These are phyloP conservation scores for Albifimbria verrucaria DNA, from an alignment of 2,329 filamentous ascomycete species.

Conservation along the genomic window DNA sequence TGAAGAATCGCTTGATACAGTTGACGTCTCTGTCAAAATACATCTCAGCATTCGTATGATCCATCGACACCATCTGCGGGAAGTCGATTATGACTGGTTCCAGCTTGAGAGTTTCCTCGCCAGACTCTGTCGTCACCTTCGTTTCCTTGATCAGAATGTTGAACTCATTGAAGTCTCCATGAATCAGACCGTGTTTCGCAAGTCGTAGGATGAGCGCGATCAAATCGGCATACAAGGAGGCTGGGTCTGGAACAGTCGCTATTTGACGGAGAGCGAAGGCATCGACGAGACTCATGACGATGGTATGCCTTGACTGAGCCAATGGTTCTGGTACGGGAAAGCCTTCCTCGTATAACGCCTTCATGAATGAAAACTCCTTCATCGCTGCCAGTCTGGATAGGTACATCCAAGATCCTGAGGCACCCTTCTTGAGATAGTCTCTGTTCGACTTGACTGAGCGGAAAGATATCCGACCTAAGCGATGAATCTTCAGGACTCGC, in stretches of 20 bases:
- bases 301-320: slow-evolving; percentile 87
- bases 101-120: slow-evolving; percentile 45
- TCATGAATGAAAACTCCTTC: slow-evolving; percentile 95
- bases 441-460: slow-evolving; percentile 93
- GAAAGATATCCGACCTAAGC: slow-evolving; percentile 93
- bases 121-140: slow-evolving; percentile 35
- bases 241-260: slow-evolving; percentile 76
- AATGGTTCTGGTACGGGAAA: slow-evolving; percentile 89
- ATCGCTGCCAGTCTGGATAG: slow-evolving; percentile 88
- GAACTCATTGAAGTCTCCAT: slow-evolving; percentile 99
- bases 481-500: slow-evolving; percentile 89
- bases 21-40: slow-evolving; percentile 96
- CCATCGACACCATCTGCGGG: slow-evolving; percentile 95
- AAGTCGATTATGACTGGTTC: slow-evolving; percentile 93
- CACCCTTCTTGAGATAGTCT: slow-evolving; percentile 84
- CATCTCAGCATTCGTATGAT: slow-evolving; percentile 90
- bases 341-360: slow-evolving; percentile 74
- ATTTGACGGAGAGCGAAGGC: slow-evolving; percentile 91
- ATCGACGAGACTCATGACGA: slow-evolving; percentile 93
- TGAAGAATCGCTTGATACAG: slow-evolving; percentile 93
- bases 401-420: slow-evolving; percentile 93
- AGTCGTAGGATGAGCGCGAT: slow-evolving; percentile 82
- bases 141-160: slow-evolving; percentile 92
- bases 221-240: slow-evolving; percentile 83
- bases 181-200: slow-evolving; percentile 84